Percentiles rank a stretch among this genome's conserved stretches.
Evolutionary conservation across 2,329 filamentous ascomycete genomes (phyloP).

Genomic region (Onygena corvina): DNA sequence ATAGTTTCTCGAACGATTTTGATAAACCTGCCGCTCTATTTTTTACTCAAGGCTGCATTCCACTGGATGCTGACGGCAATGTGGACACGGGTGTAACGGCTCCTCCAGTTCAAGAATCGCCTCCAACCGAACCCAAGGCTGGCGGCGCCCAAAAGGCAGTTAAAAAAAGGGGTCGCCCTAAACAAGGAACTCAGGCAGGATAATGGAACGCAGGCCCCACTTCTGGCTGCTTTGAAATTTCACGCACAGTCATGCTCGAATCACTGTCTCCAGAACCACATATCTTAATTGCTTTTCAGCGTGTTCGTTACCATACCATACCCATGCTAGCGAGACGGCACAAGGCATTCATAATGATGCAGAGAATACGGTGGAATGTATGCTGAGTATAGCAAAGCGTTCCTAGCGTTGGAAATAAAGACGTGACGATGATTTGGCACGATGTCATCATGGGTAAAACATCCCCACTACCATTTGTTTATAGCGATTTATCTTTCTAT

Average conservation of each 20-base stretch:
- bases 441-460: neutral
- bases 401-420: neutral
- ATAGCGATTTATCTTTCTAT: too few relatives aligned
- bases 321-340: too few relatives aligned
- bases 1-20: slow-evolving; percentile 75
- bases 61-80: slow-evolving; percentile 24
- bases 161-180: slow-evolving; percentile 13
- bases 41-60: slow-evolving; percentile 77
- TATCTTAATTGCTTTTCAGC: too few relatives aligned
- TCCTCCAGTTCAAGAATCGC: slow-evolving; percentile 10
- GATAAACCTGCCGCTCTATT: slow-evolving; percentile 65
- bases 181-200: slow-evolving; percentile 7
- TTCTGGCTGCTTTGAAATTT: neutral
- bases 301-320: too few relatives aligned
- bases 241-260: neutral
- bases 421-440: neutral
- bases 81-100: slow-evolving; percentile 15
- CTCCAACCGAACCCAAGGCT: neutral
- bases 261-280: too few relatives aligned
- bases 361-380: neutral
- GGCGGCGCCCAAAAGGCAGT: neutral
- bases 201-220: neutral
- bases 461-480: neutral
- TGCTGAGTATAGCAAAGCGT: too few relatives aligned
- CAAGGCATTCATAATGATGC: too few relatives aligned